A percentile compares a stretch with the other conserved stretches of the same genome.
These are phyloP conservation scores for Phellinidium pouzarii DNA, from an alignment of 1,284 basidiomycete genomes.

Conservation along the genomic window DNA sequence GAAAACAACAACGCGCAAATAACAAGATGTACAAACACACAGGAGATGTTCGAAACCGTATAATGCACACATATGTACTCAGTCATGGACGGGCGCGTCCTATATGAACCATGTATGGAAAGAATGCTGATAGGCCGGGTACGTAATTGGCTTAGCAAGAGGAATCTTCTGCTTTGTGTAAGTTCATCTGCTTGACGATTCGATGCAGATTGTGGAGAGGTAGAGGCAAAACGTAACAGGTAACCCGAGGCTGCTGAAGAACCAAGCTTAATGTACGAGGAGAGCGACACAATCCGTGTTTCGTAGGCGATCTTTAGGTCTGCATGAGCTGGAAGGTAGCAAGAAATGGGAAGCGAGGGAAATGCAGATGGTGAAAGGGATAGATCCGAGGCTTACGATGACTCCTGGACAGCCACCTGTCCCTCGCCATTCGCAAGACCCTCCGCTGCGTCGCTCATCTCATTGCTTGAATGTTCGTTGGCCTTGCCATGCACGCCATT, in stretches of 20 bases:
- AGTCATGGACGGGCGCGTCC: too few species aligned
- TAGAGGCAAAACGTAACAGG: not conserved
- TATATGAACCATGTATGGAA: too few species aligned
- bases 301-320: not conserved
- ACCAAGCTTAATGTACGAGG: not conserved
- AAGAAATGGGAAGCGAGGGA: not conserved
- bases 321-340: not conserved
- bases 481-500: not conserved
- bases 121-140: too few species aligned
- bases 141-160: too few species aligned
- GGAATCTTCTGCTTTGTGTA: too few species aligned
- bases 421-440: constrained; percentile 8
- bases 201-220: not conserved
- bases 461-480: not conserved
- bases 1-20: not conserved
- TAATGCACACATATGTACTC: too few species aligned
- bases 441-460: not conserved
- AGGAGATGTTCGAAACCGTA: too few species aligned
- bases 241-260: not conserved
- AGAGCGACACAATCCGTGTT: not conserved
- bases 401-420: constrained; percentile 9
- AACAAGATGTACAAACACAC: not conserved
- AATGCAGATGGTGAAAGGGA: too few species aligned
- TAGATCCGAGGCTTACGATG: not conserved
- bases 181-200: too few species aligned